These are phyloP conservation scores for Allantophomopsis cytisporea DNA, from an alignment of 2,329 filamentous ascomycete genomes.

Conservation along the genomic window DNA sequence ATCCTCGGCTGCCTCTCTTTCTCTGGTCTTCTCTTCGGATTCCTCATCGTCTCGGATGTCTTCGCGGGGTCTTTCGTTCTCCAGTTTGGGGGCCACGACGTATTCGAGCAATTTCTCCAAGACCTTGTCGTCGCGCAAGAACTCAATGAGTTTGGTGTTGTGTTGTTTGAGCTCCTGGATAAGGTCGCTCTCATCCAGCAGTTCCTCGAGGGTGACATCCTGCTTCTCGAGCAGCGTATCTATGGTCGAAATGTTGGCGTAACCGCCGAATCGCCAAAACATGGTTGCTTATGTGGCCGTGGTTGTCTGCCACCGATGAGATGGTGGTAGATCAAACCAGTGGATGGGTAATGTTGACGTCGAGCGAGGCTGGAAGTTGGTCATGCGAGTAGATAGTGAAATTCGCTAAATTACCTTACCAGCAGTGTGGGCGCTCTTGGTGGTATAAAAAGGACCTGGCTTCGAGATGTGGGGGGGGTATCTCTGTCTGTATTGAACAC, in stretches of 20 bases:
- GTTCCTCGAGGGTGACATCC: slow-evolving; percentile 87
- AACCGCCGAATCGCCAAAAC: slow-evolving; percentile 99
- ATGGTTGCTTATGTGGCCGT: slow-evolving; percentile 45
- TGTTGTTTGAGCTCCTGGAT: slow-evolving; percentile 98
- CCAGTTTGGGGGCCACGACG: slow-evolving; percentile 68
- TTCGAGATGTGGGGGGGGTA: too few species aligned
- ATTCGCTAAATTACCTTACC: not conserved
- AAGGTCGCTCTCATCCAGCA: slow-evolving; percentile 89
- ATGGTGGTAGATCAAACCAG: slow-evolving; percentile 10
- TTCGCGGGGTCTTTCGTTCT: slow-evolving; percentile 30
- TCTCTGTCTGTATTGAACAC: too few species aligned
- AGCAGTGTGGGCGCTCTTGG: too few species aligned
- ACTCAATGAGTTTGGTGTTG: slow-evolving; percentile 95
- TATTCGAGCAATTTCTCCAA: slow-evolving; percentile 81
- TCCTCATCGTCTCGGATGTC: slow-evolving; percentile 35
- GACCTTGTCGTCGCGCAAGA: slow-evolving; percentile 75
- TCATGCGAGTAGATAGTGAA: slow-evolving; percentile 15
- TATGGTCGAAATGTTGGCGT: slow-evolving; percentile 93
- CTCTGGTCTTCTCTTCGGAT: slow-evolving; percentile 34
- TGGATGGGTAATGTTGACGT: slow-evolving; percentile 7
- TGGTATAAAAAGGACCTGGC: too few species aligned
- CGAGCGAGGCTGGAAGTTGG: slow-evolving; percentile 10
- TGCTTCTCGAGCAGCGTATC: slow-evolving; percentile 93
- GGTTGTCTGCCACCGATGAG: slow-evolving; percentile 14
- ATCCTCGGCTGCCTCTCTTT: slow-evolving; percentile 30